These are phyloP conservation scores for Rhodotorula sp. DNA, from an alignment of 1,284 basidiomycete species.

Conservation along the genomic window DNA sequence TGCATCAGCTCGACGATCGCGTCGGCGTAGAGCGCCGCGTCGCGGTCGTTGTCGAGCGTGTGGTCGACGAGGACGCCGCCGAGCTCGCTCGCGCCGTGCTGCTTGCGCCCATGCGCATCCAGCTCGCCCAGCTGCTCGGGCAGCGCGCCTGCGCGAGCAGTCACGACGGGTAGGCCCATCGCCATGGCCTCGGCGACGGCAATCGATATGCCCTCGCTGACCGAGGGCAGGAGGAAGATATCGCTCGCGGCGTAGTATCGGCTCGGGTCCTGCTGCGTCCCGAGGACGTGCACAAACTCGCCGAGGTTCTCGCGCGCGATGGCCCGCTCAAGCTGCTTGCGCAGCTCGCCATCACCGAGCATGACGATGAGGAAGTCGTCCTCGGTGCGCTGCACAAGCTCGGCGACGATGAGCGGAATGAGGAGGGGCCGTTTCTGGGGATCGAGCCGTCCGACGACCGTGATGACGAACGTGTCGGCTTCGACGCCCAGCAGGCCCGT, in stretches of 20 bases:
- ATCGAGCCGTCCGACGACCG: slow-evolving; percentile 40
- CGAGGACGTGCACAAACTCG: slow-evolving; percentile 29
- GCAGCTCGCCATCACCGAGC: slow-evolving; percentile 36
- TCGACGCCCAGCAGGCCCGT: slow-evolving; percentile 22
- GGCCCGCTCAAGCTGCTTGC: slow-evolving; percentile 3
- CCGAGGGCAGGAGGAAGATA: slow-evolving; percentile 40
- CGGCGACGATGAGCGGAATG: slow-evolving; percentile 31
- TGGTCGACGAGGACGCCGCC: slow-evolving; percentile 38
- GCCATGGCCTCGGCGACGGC: slow-evolving; percentile 44
- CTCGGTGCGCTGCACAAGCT: slow-evolving; percentile 21
- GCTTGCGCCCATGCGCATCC: slow-evolving; percentile 4
- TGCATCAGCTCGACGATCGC: slow-evolving; percentile 20
- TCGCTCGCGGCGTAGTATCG: slow-evolving; percentile 28
- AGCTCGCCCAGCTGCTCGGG: slow-evolving; percentile 35
- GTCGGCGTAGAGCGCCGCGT: slow-evolving; percentile 28
- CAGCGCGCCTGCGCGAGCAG: slow-evolving; percentile 38
- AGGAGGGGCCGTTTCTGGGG: slow-evolving; percentile 38
- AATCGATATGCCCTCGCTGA: slow-evolving; percentile 41
- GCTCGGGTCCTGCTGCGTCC: slow-evolving; percentile 21
- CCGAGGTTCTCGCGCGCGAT: slow-evolving; percentile 6
- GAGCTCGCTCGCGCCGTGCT: slow-evolving; percentile 3
- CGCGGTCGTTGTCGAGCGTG: slow-evolving; percentile 20
- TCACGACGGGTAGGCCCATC: slow-evolving; percentile 39
- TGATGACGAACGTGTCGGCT: slow-evolving; percentile 29
- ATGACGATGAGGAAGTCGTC: slow-evolving; percentile 39